A percentile compares a stretch with the other conserved stretches of the same genome.
Evolutionary conservation across 352 stramenopile genomes (phyloP).

Genomic region (Pythium guiyangense): DNA sequence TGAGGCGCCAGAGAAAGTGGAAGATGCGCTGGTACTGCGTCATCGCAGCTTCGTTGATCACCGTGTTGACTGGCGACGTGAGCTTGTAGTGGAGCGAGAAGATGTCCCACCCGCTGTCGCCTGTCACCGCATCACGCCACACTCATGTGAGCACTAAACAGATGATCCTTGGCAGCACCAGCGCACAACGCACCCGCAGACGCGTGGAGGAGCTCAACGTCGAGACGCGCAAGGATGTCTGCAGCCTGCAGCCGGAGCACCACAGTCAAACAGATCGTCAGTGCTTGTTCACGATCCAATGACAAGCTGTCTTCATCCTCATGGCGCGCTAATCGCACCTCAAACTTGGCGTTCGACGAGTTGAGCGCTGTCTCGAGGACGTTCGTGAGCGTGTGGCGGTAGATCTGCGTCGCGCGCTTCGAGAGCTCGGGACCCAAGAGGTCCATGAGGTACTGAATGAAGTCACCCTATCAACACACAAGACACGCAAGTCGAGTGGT

Average conservation of each 20-base stretch:
- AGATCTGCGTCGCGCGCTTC: slow-evolving; percentile 89
- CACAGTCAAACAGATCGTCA: background rate
- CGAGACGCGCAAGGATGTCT: slow-evolving; percentile 90
- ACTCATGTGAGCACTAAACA: background rate
- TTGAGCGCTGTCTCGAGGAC: slow-evolving; percentile 94
- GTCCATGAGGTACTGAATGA: slow-evolving; percentile 97
- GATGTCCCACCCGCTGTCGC: slow-evolving; percentile 94
- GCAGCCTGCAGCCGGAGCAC: slow-evolving; percentile 46
- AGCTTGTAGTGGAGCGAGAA: slow-evolving; percentile 90
- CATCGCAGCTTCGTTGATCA: slow-evolving; percentile 85
- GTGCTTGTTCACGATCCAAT: background rate
- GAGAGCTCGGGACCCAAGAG: slow-evolving; percentile 87
- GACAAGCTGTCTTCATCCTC: background rate
- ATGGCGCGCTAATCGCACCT: slow-evolving; percentile 45
- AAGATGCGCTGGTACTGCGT: slow-evolving; percentile 89
- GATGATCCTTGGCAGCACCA: background rate
- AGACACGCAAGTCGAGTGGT: background rate
- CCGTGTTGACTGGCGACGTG: slow-evolving; percentile 80
- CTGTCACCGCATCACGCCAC: slow-evolving; percentile 21
- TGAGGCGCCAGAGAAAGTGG: slow-evolving; percentile 87
- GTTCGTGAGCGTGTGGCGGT: slow-evolving; percentile 93
- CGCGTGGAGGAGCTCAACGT: slow-evolving; percentile 88
- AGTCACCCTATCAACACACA: slow-evolving; percentile 86
- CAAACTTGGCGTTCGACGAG: slow-evolving; percentile 94
- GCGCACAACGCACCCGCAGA: slow-evolving; percentile 37